These are phyloP conservation scores for Coemansia umbellata DNA, from an alignment of 192 early-diverging fungal species.

Conservation along the genomic window DNA sequence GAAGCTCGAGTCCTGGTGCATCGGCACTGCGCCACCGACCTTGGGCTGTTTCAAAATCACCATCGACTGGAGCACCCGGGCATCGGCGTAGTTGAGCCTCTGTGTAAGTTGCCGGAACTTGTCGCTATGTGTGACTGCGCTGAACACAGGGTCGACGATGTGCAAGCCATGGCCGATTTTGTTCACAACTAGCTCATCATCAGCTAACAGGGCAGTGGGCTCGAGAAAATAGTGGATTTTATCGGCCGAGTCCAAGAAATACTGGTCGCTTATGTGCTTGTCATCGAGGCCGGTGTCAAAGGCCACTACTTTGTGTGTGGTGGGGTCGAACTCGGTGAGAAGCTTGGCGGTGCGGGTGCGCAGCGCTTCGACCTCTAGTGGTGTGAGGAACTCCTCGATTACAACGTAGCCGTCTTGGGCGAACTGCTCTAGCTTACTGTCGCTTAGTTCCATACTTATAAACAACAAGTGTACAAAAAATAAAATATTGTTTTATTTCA, in stretches of 20 bases:
- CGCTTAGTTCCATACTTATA: neutral
- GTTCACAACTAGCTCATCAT: conserved; percentile 68
- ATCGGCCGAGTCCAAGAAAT: conserved; percentile 82
- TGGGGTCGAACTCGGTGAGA: conserved; percentile 61
- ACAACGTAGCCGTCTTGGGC: conserved; percentile 31
- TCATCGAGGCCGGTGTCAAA: conserved; percentile 63
- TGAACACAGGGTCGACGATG: conserved; percentile 72
- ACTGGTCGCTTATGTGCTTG: conserved; percentile 76
- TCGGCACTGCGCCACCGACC: conserved; percentile 68
- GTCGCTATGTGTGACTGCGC: conserved; percentile 57
- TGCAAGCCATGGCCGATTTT: conserved; percentile 92
- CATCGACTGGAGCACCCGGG: conserved; percentile 86
- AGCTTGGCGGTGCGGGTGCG: conserved; percentile 42
- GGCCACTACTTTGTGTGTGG: conserved; percentile 68
- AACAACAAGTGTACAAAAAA: neutral
- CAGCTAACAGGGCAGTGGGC: conserved; percentile 70
- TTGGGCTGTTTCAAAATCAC: conserved; percentile 76
- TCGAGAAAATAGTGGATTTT: conserved; percentile 89
- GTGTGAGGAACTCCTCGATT: conserved; percentile 13
- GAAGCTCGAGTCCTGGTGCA: conserved; percentile 91
- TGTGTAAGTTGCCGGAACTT: conserved; percentile 54
- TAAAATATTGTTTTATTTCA: too few relatives aligned
- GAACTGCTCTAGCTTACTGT: conserved; percentile 8
- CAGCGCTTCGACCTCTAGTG: conserved; percentile 6
- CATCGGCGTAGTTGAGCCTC: conserved; percentile 63